These are phyloP conservation scores for Aspergillus pseudoviridinutans DNA, from an alignment of 2,329 filamentous ascomycete genomes.

Conservation along the genomic window DNA sequence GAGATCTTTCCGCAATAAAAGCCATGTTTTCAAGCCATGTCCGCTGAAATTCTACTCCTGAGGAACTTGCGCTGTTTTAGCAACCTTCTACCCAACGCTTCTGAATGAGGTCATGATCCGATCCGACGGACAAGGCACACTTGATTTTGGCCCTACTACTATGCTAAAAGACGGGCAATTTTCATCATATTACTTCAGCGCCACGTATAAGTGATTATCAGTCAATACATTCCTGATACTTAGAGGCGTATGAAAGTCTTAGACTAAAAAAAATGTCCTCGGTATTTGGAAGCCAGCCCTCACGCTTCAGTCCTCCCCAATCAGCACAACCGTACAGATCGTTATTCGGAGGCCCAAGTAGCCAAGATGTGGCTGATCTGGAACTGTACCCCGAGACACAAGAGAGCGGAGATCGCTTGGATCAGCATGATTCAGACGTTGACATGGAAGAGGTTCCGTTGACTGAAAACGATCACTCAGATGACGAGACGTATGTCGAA, in stretches of 20 bases:
- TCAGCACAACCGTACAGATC: constrained; percentile 30
- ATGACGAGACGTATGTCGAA: constrained; percentile 22
- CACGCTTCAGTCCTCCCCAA: constrained; percentile 19
- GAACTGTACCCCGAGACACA: constrained; percentile 10
- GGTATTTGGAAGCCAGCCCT: constrained; percentile 18
- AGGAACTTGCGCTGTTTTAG: not conserved
- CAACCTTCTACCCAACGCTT: not conserved
- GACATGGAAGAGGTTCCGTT: constrained; percentile 19
- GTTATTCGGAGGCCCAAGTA: constrained; percentile 27
- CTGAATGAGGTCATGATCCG: not conserved
- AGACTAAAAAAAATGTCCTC: constrained; percentile 25
- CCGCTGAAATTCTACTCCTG: not conserved
- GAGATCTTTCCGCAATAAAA: not conserved
- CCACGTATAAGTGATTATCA: not conserved
- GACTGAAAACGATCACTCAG: constrained; percentile 16
- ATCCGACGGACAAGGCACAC: too few species aligned
- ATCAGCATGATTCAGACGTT: constrained; percentile 17
- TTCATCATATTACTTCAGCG: not conserved
- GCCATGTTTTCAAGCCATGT: not conserved
- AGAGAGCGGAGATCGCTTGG: constrained; percentile 1
- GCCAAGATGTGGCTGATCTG: constrained; percentile 15
- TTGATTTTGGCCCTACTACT: too few species aligned
- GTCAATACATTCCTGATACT: not conserved
- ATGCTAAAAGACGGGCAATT: not conserved
- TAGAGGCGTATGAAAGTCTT: not conserved